phyloP scores from a whole-genome alignment of 2,329 filamentous ascomycete genomes.

The Fusarium mexicanum region DNA sequence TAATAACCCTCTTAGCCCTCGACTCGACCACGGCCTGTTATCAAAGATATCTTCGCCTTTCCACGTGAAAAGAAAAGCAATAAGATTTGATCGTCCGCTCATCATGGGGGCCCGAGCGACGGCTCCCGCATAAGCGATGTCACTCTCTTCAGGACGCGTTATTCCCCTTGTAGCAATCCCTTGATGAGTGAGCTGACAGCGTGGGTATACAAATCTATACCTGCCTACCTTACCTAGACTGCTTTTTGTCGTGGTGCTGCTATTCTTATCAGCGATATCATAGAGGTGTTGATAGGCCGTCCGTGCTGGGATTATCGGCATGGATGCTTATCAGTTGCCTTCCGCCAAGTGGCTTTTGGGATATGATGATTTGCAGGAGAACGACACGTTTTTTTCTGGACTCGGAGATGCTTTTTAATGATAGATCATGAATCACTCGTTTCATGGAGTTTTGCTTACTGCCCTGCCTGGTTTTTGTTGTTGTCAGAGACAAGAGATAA shows the following conservation, averaged over 20 bases:
- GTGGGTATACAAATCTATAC: background rate
- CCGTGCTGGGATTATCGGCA: conserved; percentile 23
- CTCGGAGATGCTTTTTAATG: conserved; percentile 2
- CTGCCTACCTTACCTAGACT: background rate
- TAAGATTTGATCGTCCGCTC: background rate
- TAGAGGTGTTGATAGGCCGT: conserved; percentile 1
- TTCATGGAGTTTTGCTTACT: background rate
- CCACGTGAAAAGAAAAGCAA: conserved; percentile 24
- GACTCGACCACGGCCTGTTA: background rate
- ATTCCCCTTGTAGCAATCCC: conserved; percentile 9
- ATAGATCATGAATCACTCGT: conserved; percentile 6
- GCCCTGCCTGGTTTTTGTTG: background rate
- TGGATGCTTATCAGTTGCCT: conserved; percentile 40
- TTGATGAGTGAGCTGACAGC: conserved; percentile 3
- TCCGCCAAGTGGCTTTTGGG: background rate
- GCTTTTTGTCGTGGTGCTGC: background rate
- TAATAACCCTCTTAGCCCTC: background rate
- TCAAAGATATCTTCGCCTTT: conserved; percentile 4
- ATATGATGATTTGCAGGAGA: conserved; percentile 9
- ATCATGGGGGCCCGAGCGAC: background rate
- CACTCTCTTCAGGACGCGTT: conserved; percentile 13
- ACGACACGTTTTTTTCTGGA: background rate
- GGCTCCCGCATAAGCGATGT: conserved; percentile 12
- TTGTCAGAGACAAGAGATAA: background rate
- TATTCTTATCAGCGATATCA: conserved; percentile 31